Base-by-base conservation (phyloP, 2,329 filamentous ascomycete genomes). In the Colletotrichum tabaci region DNA sequence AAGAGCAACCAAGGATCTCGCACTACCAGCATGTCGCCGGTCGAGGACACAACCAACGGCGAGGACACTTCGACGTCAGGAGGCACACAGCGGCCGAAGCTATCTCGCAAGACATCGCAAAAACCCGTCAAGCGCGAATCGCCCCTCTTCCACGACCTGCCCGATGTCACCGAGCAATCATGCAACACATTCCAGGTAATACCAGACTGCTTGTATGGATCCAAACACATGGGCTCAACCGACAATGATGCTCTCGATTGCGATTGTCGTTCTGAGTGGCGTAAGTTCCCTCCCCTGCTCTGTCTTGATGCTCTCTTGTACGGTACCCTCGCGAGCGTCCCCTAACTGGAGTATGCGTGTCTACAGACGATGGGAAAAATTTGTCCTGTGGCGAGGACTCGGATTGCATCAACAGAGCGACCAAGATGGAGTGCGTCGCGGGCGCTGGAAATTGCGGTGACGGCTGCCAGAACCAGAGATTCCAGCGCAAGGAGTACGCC, bases 351-450 rank as follows among this genome's bases (percentile, higher is more conserved):
- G 21, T 23, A 26, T 60, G 60, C 12, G 26, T 42, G 26, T 52
- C n/a, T 75, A 23, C 78, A 92, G 90, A 83, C 46, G 84, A 90
- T 80, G 88, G 88, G 74, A 81, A 84, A 74, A 99, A 99, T 81
- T 83, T 92, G 83, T 95, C 96, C 61, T 99, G 96, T 81, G 96
- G 94, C 75, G 95, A 98, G 77, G 94, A 98, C 82, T 97, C 95
- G 18, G 96, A 98, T 82, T 99, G 96, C 83, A 99, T 99, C 87
- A 99, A 99, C 82, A 93, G 96, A 78, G 94, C 94, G 69, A 98
- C 96, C 70, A 98, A 98, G 82, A 98, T 98, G 90, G 96, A 99
- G 84, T 99, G 96, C 80, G 88, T 94, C 46, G 87, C 88, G 74
- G 90, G 90, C 73, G 93, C 95, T 76, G 81, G 95, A 82, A 94